Conservation (phyloP, 2,329 filamentous ascomycete species). For the Pyrenochaeta sp. region DNA sequence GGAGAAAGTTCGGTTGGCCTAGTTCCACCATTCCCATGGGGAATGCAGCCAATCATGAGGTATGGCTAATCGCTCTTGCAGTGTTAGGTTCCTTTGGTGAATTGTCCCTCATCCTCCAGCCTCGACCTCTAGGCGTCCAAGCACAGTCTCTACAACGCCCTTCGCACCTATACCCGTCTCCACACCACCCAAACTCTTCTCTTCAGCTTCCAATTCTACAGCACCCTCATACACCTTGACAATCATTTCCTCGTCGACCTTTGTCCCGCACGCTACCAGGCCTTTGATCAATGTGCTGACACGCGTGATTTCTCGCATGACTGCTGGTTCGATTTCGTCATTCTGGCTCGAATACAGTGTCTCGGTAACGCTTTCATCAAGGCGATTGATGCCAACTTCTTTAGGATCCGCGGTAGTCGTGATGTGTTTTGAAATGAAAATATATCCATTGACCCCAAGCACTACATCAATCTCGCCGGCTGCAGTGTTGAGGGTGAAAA, state of each 20-base stretch:
- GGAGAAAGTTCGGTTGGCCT: too few species aligned
- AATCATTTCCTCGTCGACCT: constrained; percentile 91
- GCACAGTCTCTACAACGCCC: constrained; percentile 41
- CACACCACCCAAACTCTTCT: constrained; percentile 63
- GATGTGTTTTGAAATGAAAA: constrained; percentile 90
- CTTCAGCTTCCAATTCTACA: constrained; percentile 74
- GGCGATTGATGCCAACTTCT: constrained; percentile 75
- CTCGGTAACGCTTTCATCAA: constrained; percentile 86
- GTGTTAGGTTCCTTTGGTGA: too few species aligned
- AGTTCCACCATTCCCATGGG: too few species aligned
- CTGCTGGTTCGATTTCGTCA: constrained; percentile 78
- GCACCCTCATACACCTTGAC: constrained; percentile 83
- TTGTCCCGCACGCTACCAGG: constrained; percentile 80
- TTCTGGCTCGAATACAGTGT: constrained; percentile 96
- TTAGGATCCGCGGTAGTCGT: constrained; percentile 64
- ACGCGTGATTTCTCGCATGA: constrained; percentile 86
- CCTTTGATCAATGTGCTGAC: constrained; percentile 83
- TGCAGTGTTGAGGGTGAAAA: constrained; percentile 75
- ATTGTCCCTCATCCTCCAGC: constrained; percentile 22
- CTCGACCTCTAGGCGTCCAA: constrained; percentile 39
- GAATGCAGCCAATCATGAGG: too few species aligned
- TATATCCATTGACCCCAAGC: constrained; percentile 94
- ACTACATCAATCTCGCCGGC: constrained; percentile 80
- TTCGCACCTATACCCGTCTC: constrained; percentile 41
- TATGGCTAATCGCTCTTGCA: too few species aligned